These are phyloP conservation scores for Spinacia oleracea DNA, from an alignment of 179 eudicot species.

Conservation along the genomic window DNA sequence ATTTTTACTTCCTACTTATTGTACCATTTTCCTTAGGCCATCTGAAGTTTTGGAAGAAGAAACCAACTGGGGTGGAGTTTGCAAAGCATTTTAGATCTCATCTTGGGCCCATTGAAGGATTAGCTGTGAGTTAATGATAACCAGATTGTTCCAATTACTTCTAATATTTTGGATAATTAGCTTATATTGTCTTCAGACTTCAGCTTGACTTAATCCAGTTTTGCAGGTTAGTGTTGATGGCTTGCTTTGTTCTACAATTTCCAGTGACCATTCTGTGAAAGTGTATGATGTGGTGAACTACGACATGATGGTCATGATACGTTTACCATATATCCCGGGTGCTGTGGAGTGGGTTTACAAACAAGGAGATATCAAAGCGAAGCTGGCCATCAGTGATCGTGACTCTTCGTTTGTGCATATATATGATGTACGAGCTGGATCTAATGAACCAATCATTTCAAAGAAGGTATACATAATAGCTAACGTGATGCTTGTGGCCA, in stretches of 20 bases:
- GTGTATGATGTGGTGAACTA: slow-evolving; percentile 92
- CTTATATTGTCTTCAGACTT: slow-evolving; percentile 28
- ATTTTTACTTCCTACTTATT: slow-evolving; percentile 10
- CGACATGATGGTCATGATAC: slow-evolving; percentile 98
- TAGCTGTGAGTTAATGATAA: slow-evolving; percentile 65
- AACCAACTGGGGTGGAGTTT: slow-evolving; percentile 80
- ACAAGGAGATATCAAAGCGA: slow-evolving; percentile 85
- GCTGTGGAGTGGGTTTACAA: slow-evolving; percentile 92
- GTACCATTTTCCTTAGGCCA: slow-evolving; percentile 52
- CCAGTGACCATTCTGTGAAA: slow-evolving; percentile 78
- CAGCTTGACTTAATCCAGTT: slow-evolving; percentile 43
- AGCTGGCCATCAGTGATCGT: slow-evolving; percentile 85
- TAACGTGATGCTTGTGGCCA: neutral
- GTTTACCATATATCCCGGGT: slow-evolving; percentile 75
- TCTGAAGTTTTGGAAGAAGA: slow-evolving; percentile 97
- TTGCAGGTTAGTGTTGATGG: slow-evolving; percentile 96
- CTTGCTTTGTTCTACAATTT: slow-evolving; percentile 90
- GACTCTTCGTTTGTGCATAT: slow-evolving; percentile 76
- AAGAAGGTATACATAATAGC: slow-evolving; percentile 55
- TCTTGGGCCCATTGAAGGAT: slow-evolving; percentile 93
- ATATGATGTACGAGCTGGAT: slow-evolving; percentile 83
- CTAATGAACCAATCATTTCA: slow-evolving; percentile 77
- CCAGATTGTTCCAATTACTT: neutral
- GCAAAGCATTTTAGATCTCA: slow-evolving; percentile 96
- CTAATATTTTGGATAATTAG: neutral